These are phyloP conservation scores for Mucor velutinosus DNA, from an alignment of 371 early-diverging fungal genomes.

Conservation along the genomic window DNA sequence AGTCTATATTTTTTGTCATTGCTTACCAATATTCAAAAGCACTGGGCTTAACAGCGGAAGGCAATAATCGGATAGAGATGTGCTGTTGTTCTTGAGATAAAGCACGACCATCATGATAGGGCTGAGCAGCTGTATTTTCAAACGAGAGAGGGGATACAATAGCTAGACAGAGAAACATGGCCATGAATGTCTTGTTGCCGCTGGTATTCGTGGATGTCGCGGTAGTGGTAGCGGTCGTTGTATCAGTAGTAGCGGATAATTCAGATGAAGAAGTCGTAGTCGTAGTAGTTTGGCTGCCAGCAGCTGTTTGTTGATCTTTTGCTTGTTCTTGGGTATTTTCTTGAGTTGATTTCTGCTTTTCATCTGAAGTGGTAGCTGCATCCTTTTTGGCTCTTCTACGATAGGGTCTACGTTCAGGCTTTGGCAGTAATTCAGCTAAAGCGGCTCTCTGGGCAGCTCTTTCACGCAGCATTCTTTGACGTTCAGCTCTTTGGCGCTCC, in stretches of 20 bases:
- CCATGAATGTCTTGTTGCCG: constrained; percentile 12
- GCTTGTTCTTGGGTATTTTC: not conserved
- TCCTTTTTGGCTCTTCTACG: constrained; percentile 17
- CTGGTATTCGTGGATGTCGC: not conserved
- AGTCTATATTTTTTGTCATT: not conserved
- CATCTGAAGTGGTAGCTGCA: not conserved
- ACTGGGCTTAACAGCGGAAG: not conserved
- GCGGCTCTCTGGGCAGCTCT: constrained; percentile 37
- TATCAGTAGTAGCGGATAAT: no score
- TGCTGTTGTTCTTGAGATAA: not conserved
- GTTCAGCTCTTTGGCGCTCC: constrained; percentile 26
- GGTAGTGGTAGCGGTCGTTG: not conserved
- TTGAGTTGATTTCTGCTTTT: not conserved
- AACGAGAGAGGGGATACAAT: constrained; percentile 9
- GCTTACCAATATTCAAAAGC: not conserved
- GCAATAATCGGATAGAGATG: not conserved
- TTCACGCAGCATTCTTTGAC: constrained; percentile 28
- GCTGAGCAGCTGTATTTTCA: not conserved
- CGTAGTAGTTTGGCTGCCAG: not conserved
- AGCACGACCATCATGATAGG: not conserved
- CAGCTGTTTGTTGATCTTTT: not conserved
- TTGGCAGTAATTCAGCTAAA: constrained; percentile 31
- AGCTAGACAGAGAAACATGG: constrained; percentile 12
- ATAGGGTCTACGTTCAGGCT: constrained; percentile 32
- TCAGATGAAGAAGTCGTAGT: no score